phyloP scores from a whole-genome alignment of 441 rosid species.

The Daphne laureola region DNA sequence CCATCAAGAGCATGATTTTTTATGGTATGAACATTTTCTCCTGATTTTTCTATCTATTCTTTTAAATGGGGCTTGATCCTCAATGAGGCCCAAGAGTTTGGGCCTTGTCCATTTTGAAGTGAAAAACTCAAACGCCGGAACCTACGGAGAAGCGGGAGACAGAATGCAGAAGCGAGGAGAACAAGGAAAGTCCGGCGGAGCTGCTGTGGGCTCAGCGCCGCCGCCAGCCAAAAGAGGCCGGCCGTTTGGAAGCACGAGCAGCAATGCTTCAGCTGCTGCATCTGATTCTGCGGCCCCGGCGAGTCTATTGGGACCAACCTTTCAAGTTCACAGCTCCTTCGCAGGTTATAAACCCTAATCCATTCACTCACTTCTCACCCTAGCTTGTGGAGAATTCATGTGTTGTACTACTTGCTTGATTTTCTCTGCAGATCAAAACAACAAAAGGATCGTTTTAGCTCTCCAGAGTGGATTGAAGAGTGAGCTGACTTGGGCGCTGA shows the following conservation, averaged over 20 bases:
- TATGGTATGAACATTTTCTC: no score
- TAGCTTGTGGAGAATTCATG: background rate
- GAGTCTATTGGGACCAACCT: slow-evolving; percentile 59
- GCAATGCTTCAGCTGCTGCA: slow-evolving; percentile 27
- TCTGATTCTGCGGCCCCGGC: slow-evolving; percentile 51
- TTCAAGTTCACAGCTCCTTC: slow-evolving; percentile 64
- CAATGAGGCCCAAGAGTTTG: no score
- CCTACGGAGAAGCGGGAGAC: background rate
- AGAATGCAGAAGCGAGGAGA: slow-evolving; percentile 79
- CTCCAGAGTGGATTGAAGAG: slow-evolving; percentile 92
- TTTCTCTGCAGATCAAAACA: slow-evolving; percentile 62
- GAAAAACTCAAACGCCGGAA: no score
- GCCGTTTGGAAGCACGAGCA: slow-evolving; percentile 52
- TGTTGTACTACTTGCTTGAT: background rate
- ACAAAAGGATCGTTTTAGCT: slow-evolving; percentile 78
- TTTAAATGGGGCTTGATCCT: no score
- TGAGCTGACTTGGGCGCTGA: slow-evolving; percentile 88
- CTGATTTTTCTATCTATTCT: no score
- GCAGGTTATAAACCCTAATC: slow-evolving; percentile 35
- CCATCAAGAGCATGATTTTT: no score
- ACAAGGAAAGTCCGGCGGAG: slow-evolving; percentile 47
- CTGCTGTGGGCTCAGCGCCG: slow-evolving; percentile 40
- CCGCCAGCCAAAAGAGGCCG: slow-evolving; percentile 61
- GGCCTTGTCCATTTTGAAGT: no score
- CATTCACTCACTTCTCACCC: background rate